phyloP scores from a whole-genome alignment of 495 filamentous ascomycete genomes.

The Neurospora terricola region DNA sequence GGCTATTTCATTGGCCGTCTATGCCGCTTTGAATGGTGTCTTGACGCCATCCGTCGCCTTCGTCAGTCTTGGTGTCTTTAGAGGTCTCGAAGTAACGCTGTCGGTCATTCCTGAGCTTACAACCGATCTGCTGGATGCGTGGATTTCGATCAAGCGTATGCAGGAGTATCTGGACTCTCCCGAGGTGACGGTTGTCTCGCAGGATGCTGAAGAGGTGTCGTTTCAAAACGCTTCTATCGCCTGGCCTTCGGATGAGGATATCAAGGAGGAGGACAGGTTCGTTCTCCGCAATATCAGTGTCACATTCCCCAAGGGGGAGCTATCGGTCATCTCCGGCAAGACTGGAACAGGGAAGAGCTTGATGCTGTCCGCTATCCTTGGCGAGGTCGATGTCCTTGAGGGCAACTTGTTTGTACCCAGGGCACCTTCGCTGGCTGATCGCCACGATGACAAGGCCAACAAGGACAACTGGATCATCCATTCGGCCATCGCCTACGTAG shows the following conservation, averaged over 20 bases:
- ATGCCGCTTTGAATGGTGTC: conserved; percentile 50
- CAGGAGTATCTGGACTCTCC: conserved; percentile 58
- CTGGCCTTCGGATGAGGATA: conserved; percentile 56
- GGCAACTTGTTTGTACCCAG: conserved; percentile 44
- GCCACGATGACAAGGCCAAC: conserved; percentile 48
- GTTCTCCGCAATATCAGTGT: conserved; percentile 53
- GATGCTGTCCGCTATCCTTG: conserved; percentile 53
- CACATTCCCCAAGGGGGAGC: conserved; percentile 52
- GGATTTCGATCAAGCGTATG: conserved; percentile 65
- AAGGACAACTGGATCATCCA: conserved; percentile 62
- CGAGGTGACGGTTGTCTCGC: conserved; percentile 51
- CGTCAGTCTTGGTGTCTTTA: conserved; percentile 67
- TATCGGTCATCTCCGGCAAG: conserved; percentile 62
- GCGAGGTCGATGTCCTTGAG: conserved; percentile 48
- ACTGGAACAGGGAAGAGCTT: conserved; percentile 62
- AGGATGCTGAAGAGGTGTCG: conserved; percentile 46
- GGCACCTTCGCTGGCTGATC: conserved; percentile 31
- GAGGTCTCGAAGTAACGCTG: conserved; percentile 57
- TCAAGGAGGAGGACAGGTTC: conserved; percentile 46
- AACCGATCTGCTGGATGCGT: conserved; percentile 59
- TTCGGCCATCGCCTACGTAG: conserved; percentile 61
- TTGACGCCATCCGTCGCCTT: conserved; percentile 72
- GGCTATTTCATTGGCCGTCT: conserved; percentile 58
- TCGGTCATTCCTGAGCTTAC: conserved; percentile 64
- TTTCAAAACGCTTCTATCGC: conserved; percentile 64